Conservation (phyloP, 306 rosid genomes). For the Vigna radiata region DNA sequence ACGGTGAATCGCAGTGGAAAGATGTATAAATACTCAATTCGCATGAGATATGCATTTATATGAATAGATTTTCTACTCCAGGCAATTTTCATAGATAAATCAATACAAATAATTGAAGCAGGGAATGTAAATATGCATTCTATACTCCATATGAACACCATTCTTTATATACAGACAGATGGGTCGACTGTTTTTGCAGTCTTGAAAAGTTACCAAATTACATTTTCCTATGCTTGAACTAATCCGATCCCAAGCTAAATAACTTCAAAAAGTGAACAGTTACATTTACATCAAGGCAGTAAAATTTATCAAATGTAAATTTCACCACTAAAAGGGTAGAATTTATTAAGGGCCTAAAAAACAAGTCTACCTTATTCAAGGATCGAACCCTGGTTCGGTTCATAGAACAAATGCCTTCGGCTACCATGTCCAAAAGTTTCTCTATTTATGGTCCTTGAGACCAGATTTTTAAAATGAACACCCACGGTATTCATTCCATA, state of each 20-base stretch:
- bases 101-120: constrained; percentile 30
- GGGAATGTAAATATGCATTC: neutral
- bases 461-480: constrained; percentile 37
- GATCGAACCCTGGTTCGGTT: constrained; percentile 4
- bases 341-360: constrained; percentile 31
- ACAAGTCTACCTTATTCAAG: constrained; percentile 32
- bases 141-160: constrained; percentile 28
- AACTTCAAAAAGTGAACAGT: neutral
- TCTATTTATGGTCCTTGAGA: constrained; percentile 17
- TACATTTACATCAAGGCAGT: constrained; percentile 21
- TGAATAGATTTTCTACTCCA: neutral
- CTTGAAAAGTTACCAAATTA: neutral
- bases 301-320: neutral
- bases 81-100: constrained; percentile 12
- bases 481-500: constrained; percentile 16
- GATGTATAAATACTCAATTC: neutral
- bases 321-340: constrained; percentile 21
- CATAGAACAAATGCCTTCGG: constrained; percentile 14
- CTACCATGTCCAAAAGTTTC: constrained; percentile 27
- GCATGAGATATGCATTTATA: neutral
- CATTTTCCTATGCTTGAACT: neutral
- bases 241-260: neutral
- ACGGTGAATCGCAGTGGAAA: neutral
- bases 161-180: constrained; percentile 23
- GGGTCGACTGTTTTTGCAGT: constrained; percentile 35